These are phyloP conservation scores for Microbotryomycetes sp. DNA, from an alignment of 1,284 basidiomycete genomes.

Conservation along the genomic window DNA sequence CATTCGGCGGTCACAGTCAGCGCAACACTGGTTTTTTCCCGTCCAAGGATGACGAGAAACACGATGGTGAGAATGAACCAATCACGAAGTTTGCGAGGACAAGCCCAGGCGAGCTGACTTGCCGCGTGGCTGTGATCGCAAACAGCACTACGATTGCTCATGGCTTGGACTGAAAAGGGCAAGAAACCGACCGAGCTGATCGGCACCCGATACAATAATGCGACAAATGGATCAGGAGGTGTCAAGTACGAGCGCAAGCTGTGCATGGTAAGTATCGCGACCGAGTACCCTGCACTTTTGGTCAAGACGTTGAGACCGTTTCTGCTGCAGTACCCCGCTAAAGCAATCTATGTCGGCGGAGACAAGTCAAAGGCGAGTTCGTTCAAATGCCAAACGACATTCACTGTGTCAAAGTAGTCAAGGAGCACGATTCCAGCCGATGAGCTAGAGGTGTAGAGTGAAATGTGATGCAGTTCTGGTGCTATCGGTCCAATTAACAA, in stretches of 20 bases:
- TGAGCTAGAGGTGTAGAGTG: too few relatives aligned
- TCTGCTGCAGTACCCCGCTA: background rate
- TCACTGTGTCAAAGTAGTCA: background rate
- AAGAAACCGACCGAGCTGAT: background rate
- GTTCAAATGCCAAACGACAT: background rate
- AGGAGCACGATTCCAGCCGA: background rate
- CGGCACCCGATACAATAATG: background rate
- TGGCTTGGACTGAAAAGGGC: background rate
- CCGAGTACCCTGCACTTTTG: too few relatives aligned
- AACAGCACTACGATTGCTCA: background rate
- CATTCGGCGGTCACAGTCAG: background rate
- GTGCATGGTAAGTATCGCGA: background rate
- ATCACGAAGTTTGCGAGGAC: too few relatives aligned
- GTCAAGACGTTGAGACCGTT: too few relatives aligned
- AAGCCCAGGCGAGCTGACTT: too few relatives aligned
- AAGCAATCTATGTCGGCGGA: background rate
- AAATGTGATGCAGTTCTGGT: too few relatives aligned
- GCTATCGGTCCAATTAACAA: too few relatives aligned
- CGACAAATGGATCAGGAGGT: background rate
- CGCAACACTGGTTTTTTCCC: background rate
- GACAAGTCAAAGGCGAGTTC: background rate
- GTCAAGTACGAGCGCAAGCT: background rate
- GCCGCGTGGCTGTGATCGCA: too few relatives aligned
- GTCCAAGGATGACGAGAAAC: background rate
- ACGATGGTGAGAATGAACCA: background rate